Percentiles rank a stretch among this genome's conserved stretches.
Conservation (phyloP, 495 filamentous ascomycete species). For the Pyrenula massariospora region DNA sequence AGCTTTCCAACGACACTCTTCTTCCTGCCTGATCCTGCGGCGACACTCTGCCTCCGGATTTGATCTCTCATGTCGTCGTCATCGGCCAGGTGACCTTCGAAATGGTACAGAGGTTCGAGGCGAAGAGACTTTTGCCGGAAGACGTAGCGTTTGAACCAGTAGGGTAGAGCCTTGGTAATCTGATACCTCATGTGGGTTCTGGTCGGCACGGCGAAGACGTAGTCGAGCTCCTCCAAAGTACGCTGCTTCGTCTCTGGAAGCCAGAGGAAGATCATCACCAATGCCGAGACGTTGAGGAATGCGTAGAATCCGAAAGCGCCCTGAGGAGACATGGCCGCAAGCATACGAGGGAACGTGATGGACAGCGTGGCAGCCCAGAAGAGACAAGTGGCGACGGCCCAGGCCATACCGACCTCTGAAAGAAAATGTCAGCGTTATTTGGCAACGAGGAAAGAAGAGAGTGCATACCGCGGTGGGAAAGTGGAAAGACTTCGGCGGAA, state of each 20-base stretch:
- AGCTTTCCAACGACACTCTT: neutral
- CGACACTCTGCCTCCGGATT: neutral
- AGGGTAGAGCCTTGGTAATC: conserved; percentile 48
- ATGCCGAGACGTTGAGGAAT: conserved; percentile 54
- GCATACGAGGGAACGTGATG: conserved; percentile 58
- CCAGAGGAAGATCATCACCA: conserved; percentile 61
- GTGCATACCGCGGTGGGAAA: conserved; percentile 49
- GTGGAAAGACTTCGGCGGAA: conserved; percentile 71
- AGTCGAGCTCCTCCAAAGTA: conserved; percentile 75
- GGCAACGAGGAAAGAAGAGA: neutral
- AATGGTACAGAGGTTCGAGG: conserved; percentile 55
- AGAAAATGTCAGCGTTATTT: conserved; percentile 8
- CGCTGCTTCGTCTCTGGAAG: conserved; percentile 72
- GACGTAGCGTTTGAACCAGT: conserved; percentile 57
- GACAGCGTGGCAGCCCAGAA: conserved; percentile 65
- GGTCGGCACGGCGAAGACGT: conserved; percentile 66
- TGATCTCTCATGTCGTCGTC: neutral
- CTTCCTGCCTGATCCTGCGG: neutral
- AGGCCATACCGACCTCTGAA: conserved; percentile 58
- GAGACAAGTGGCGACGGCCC: conserved; percentile 61
- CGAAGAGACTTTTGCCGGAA: conserved; percentile 39
- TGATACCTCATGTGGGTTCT: conserved; percentile 54
- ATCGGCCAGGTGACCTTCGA: conserved; percentile 21
- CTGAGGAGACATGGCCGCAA: conserved; percentile 40
- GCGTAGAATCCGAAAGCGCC: conserved; percentile 50